Evolutionary conservation across 371 early-diverging fungal species (phyloP).

Genomic region (Mucor racemosus): DNA sequence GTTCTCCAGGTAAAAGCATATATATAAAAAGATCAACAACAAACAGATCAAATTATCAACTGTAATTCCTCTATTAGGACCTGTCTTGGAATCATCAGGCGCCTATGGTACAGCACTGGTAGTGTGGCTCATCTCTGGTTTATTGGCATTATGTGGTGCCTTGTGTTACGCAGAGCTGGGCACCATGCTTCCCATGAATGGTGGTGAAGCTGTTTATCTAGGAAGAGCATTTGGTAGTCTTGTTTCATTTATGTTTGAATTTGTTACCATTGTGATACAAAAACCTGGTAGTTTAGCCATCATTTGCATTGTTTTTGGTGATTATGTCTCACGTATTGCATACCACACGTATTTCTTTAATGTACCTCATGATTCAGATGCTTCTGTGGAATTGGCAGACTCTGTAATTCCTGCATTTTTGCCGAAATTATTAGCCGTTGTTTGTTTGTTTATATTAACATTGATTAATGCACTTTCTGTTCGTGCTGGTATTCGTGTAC

Average conservation of each 20-base stretch:
- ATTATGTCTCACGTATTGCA: constrained; percentile 73
- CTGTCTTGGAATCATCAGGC: constrained; percentile 65
- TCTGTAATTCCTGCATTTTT: constrained; percentile 61
- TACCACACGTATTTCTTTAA: constrained; percentile 61
- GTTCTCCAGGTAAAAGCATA: constrained; percentile 67
- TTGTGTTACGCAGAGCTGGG: constrained; percentile 87
- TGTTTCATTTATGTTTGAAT: constrained; percentile 83
- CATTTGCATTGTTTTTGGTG: constrained; percentile 78
- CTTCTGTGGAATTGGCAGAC: constrained; percentile 52
- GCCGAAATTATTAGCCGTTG: constrained; percentile 70
- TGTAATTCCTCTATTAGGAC: constrained; percentile 43
- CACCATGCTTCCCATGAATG: constrained; percentile 86
- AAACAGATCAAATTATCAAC: no score
- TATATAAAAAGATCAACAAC: constrained; percentile 59
- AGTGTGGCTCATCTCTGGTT: constrained; percentile 79
- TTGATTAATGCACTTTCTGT: constrained; percentile 76
- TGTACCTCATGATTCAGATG: constrained; percentile 50
- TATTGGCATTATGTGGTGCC: constrained; percentile 79
- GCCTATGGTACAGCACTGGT: constrained; percentile 78
- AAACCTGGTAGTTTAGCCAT: constrained; percentile 80
- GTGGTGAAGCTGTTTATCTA: constrained; percentile 85
- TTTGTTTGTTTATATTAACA: constrained; percentile 69
- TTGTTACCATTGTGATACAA: constrained; percentile 69
- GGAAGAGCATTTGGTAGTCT: constrained; percentile 79
- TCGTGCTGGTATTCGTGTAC: constrained; percentile 74